A percentile compares a stretch with the other conserved stretches of the same genome.
Conservation (phyloP, 2,329 filamentous ascomycete species). For the Trichoderma brevicompactum region DNA sequence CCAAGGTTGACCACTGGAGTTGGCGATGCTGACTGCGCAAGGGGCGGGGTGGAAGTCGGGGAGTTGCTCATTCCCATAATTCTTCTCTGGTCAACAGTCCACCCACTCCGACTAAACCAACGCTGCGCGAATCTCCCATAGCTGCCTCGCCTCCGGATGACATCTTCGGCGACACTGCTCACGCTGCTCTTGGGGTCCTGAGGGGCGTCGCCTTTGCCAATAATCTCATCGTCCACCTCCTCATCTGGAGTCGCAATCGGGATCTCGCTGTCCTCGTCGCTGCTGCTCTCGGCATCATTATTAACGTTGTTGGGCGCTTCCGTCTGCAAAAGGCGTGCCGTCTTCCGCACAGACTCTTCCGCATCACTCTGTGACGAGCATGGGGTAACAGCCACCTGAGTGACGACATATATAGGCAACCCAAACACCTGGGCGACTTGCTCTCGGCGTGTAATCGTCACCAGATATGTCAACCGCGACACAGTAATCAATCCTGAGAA, state of each 20-base stretch:
- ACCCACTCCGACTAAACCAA: conserved; percentile 88
- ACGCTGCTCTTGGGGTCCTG: conserved; percentile 63
- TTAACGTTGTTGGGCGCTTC: conserved; percentile 47
- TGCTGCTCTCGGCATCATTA: conserved; percentile 53
- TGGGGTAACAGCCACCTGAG: conserved; percentile 88
- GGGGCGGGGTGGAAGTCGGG: conserved; percentile 31
- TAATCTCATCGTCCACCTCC: conserved; percentile 41
- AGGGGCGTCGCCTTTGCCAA: conserved; percentile 51
- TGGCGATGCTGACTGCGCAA: conserved; percentile 31
- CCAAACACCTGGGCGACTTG: conserved; percentile 88
- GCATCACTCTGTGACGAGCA: conserved; percentile 78
- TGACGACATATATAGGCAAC: conserved; percentile 82
- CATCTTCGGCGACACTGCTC: conserved; percentile 82
- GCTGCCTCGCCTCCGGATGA: conserved; percentile 78
- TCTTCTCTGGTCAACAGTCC: conserved; percentile 72
- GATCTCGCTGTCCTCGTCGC: conserved; percentile 51
- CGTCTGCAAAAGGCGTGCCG: conserved; percentile 50
- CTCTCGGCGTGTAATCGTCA: conserved; percentile 83
- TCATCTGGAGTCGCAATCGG: conserved; percentile 43
- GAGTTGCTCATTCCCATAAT: conserved; percentile 68
- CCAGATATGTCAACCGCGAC: conserved; percentile 78
- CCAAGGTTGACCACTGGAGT: conserved; percentile 39
- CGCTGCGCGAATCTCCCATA: conserved; percentile 88
- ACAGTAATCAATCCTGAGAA: conserved; percentile 78
- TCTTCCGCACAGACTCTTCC: conserved; percentile 68